phyloP scores from a whole-genome alignment of 768 basidiomycete species.

The Leccinum imitatum region DNA sequence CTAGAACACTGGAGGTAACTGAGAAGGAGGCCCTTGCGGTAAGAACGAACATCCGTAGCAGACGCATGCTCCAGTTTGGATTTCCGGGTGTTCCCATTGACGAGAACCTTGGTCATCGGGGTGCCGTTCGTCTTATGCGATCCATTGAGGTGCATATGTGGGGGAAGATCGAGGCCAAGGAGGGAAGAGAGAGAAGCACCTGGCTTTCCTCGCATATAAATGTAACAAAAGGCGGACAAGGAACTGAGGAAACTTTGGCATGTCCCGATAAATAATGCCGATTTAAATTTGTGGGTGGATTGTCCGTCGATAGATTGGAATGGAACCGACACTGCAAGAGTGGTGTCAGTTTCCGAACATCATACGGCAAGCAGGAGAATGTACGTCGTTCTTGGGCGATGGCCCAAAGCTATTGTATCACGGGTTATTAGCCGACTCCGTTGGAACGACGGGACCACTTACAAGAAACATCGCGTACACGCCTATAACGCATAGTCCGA shows the following conservation, averaged over 20 bases:
- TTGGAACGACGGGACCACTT: conserved; percentile 29
- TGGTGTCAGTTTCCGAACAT: conserved; percentile 1
- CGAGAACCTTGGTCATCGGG: conserved; percentile 34
- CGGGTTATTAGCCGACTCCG: conserved; percentile 10
- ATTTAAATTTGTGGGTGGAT: conserved; percentile 74
- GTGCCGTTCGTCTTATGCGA: conserved; percentile 28
- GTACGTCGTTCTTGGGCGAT: conserved; percentile 91
- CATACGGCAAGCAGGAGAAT: conserved; percentile 19
- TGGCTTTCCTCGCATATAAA: conserved; percentile 58
- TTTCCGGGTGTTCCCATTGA: conserved; percentile 33
- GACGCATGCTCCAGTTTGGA: conserved; percentile 26
- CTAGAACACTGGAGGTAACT: conserved; percentile 81
- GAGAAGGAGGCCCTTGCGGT: conserved; percentile 53
- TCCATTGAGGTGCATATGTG: conserved; percentile 20
- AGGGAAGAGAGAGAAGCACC: conserved; percentile 51
- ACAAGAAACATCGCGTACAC: conserved; percentile 95
- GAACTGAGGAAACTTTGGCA: conserved; percentile 80
- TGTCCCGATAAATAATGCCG: conserved; percentile 81
- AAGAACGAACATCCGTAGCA: conserved; percentile 35
- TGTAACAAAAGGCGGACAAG: conserved; percentile 74
- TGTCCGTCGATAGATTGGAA: conserved; percentile 68
- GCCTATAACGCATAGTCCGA: conserved; percentile 76
- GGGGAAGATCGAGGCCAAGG: conserved; percentile 55
- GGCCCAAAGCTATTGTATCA: conserved; percentile 68
- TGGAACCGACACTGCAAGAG: conserved; percentile 70